phyloP scores from a whole-genome alignment of 202 grass and related monocot species.

The Eragrostis tef region DNA sequence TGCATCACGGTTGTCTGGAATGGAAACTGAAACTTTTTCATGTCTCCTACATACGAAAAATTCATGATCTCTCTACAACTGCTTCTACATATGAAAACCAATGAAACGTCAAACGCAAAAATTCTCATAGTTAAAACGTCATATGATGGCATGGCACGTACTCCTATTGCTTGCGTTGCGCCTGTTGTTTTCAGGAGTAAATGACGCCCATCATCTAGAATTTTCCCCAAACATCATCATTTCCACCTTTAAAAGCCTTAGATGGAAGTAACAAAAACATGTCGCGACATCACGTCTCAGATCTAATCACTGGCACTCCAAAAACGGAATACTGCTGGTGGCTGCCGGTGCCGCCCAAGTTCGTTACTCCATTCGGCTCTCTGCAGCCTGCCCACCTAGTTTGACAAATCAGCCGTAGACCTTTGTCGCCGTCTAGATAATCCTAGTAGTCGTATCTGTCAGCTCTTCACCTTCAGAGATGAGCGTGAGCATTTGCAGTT shows the following conservation, averaged over 20 bases:
- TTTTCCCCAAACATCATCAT: constrained; percentile 41
- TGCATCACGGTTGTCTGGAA: too few species aligned
- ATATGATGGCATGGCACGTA: too few species aligned
- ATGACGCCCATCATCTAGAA: constrained; percentile 7
- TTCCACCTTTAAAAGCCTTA: constrained; percentile 21
- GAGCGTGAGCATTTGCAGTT: background rate
- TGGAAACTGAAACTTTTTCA: too few species aligned
- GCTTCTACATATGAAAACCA: background rate
- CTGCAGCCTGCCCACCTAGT: background rate
- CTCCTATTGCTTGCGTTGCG: background rate
- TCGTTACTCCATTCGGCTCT: background rate
- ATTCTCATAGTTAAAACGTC: background rate
- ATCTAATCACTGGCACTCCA: constrained; percentile 28
- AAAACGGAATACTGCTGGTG: background rate
- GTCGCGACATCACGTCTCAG: background rate
- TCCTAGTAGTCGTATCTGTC: background rate
- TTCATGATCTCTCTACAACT: too few species aligned
- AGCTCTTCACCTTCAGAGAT: background rate
- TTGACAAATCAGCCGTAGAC: background rate
- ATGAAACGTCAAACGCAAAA: background rate
- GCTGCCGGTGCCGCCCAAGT: background rate
- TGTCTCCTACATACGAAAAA: too few species aligned
- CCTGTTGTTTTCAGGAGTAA: constrained; percentile 36
- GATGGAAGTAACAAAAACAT: constrained; percentile 24
- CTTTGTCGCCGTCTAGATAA: background rate